phyloP scores from a whole-genome alignment of 2,329 filamentous ascomycete genomes.

The Penicillium sp. region DNA sequence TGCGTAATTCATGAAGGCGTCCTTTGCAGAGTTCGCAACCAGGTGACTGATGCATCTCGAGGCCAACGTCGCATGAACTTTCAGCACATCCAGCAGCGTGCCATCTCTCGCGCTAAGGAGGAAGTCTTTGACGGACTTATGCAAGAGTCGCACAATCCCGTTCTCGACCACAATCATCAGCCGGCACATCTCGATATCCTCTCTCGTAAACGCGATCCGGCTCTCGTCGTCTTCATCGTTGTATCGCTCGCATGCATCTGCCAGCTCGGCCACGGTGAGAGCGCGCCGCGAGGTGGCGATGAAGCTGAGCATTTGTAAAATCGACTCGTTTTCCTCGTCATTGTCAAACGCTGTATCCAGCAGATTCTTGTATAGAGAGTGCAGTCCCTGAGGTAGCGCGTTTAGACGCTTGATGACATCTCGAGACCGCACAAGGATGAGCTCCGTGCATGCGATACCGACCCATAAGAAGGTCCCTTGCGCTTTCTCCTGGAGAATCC shows the following conservation, averaged over 20 bases:
- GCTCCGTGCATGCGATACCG: slow-evolving; percentile 20
- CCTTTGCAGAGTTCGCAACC: neutral
- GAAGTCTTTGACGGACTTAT: neutral
- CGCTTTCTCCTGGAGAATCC: slow-evolving; percentile 22
- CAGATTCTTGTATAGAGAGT: slow-evolving; percentile 1
- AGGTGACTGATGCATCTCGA: neutral
- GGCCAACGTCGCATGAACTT: neutral
- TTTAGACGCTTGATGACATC: neutral
- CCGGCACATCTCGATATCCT: slow-evolving; percentile 14
- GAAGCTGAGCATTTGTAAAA: slow-evolving; percentile 6
- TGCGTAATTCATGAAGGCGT: neutral
- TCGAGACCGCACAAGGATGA: neutral
- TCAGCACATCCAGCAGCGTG: neutral
- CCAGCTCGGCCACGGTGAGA: neutral
- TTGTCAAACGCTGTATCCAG: neutral
- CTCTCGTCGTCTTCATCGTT: neutral
- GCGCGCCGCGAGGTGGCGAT: slow-evolving; percentile 7
- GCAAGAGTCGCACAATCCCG: neutral
- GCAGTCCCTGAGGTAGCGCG: neutral
- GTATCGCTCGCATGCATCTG: slow-evolving; percentile 3
- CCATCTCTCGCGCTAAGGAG: neutral
- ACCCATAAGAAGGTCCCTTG: slow-evolving; percentile 26
- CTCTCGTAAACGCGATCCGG: slow-evolving; percentile 1
- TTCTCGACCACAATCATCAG: slow-evolving; percentile 8
- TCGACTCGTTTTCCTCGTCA: neutral